These are phyloP conservation scores for Suillus brevipes DNA, from an alignment of 768 basidiomycete genomes.

Conservation along the genomic window DNA sequence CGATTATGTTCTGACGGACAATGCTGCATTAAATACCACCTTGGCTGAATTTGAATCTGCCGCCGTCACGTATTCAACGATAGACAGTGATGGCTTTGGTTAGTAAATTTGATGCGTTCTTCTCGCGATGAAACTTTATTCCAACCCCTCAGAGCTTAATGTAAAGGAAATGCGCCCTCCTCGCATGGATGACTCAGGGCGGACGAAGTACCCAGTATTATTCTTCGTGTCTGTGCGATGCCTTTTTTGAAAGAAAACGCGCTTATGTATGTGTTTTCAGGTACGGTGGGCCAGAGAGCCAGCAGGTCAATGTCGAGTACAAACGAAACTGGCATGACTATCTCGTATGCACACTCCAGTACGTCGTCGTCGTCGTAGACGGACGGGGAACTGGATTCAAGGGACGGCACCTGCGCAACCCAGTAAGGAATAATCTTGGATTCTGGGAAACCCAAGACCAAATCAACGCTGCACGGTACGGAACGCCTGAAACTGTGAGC, in stretches of 20 bases:
- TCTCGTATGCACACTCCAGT: conserved; percentile 76
- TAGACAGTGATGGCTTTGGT: conserved; percentile 84
- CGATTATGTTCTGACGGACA: conserved; percentile 68
- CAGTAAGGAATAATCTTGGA: conserved; percentile 87
- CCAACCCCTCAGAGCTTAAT: conserved; percentile 66
- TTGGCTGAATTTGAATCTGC: conserved; percentile 72
- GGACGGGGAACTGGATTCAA: conserved; percentile 93
- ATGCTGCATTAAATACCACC: conserved; percentile 62
- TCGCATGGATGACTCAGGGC: conserved; percentile 91
- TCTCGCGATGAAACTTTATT: conserved; percentile 19
- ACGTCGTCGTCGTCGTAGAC: conserved; percentile 86
- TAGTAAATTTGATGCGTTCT: conserved; percentile 17
- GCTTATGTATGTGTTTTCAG: conserved; percentile 35
- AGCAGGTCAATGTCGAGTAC: conserved; percentile 69
- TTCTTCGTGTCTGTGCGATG: conserved; percentile 67
- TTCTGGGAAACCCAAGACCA: conserved; percentile 90
- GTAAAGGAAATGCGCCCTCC: conserved; percentile 91
- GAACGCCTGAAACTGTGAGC: conserved; percentile 18
- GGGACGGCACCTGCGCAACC: conserved; percentile 81
- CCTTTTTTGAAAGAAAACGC: neutral
- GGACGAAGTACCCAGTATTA: conserved; percentile 92
- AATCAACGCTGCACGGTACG: conserved; percentile 81
- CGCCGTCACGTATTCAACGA: conserved; percentile 65
- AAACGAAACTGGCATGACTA: conserved; percentile 84
- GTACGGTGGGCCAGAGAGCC: conserved; percentile 90